Base-by-base conservation (phyloP, 331 rosid genomes). In the Cydonia oblonga region DNA sequence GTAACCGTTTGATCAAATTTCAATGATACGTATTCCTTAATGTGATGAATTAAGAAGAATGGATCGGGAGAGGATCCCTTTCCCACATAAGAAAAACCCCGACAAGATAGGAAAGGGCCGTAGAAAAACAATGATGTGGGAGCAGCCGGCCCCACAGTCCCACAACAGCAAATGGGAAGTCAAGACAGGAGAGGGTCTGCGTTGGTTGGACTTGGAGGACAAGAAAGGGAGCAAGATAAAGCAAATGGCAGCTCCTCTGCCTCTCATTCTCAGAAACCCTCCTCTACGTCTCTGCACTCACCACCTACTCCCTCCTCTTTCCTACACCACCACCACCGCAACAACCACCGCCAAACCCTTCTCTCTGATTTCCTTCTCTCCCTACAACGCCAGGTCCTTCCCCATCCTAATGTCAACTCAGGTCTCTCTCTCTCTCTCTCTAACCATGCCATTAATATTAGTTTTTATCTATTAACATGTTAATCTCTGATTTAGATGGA, bases 221-320 rank as follows among this genome's bases (percentile, higher is more conserved):
- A 73, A 35, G 78, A 52, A 79, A 38, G 9, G 26, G 1, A 8
- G 19, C 25, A 10, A n/a, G 68, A 69, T 35, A 44, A 15, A 49
- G 61, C 79, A 75, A 65, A 92, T 92, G 98, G 96, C 96, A 78
- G 62, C 81, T 58, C 73, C 57, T 68, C 71, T 75, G 64, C 77
- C 93, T 78, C 83, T 83, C 68, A 52, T 78, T 29, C 51, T 54
- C 38, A 76, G 90, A 77, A 80, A 22, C 7, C 73, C 82, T 64
- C 75, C 87, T 78, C 86, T 83, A 38, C 59, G 76, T 16, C 56
- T 54, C 68, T 57, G 73, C 58, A 53, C 24, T 9, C 68, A n/a
- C 68, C 76, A 16, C 15, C 62, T 4, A 70, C 46, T 2, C 68
- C 28, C 46, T 61, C 69, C 52, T 74, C 66, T 18, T 72, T 52